phyloP scores from a whole-genome alignment of 257 asterid species.

The Jacaranda copaia region DNA sequence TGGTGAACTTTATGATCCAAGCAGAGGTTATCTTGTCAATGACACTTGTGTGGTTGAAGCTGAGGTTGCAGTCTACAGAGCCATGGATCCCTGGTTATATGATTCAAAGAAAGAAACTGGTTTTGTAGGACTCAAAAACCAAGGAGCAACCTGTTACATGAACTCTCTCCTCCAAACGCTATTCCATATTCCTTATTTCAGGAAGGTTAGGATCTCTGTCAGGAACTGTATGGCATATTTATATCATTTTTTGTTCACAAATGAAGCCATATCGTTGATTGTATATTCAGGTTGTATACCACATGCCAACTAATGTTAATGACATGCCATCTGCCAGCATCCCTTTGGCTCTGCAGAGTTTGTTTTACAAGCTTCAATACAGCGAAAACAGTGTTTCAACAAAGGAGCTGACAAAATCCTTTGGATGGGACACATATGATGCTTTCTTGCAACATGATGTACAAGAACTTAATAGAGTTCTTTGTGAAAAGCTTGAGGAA shows the following conservation, averaged over 20 bases:
- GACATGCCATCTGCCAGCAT: conserved; percentile 58
- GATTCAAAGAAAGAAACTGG: conserved; percentile 63
- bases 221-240: conserved; percentile 12
- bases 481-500: conserved; percentile 63
- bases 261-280: conserved; percentile 33
- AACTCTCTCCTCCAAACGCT: conserved; percentile 62
- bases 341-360: conserved; percentile 62
- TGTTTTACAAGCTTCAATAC: conserved; percentile 60
- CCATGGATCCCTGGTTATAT: conserved; percentile 44
- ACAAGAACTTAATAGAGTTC: conserved; percentile 59
- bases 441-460: conserved; percentile 63
- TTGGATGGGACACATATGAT: conserved; percentile 66
- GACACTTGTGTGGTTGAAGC: conserved; percentile 59
- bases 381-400: conserved; percentile 50
- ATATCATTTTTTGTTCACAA: conserved; percentile 23
- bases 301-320: conserved; percentile 52
- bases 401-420: conserved; percentile 60
- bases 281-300: conserved; percentile 54
- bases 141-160: conserved; percentile 68
- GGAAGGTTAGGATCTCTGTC: conserved; percentile 54
- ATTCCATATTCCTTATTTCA: conserved; percentile 61
- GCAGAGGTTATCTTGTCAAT: conserved; percentile 52
- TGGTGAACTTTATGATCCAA: conserved; percentile 50
- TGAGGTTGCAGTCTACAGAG: conserved; percentile 42
- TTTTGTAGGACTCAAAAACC: conserved; percentile 60